These are phyloP conservation scores for Porphyrellus cyaneotinctus DNA, from an alignment of 768 basidiomycete genomes.

Conservation along the genomic window DNA sequence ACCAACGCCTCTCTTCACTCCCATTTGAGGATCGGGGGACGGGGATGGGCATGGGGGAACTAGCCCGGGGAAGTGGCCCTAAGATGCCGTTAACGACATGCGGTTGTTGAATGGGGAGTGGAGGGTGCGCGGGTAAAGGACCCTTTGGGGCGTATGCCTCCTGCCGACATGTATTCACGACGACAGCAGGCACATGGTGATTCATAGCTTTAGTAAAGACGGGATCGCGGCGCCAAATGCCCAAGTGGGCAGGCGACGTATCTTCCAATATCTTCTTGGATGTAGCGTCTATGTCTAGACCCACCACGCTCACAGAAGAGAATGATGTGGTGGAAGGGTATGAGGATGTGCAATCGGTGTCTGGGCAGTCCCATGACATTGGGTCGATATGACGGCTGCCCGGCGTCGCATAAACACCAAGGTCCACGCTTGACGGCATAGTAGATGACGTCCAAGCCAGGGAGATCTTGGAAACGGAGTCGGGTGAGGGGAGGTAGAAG, in stretches of 20 bases:
- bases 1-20: constrained; percentile 33
- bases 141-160: constrained; percentile 14
- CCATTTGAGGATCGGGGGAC: constrained; percentile 28
- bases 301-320: constrained; percentile 33
- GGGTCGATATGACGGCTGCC: constrained; percentile 52
- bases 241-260: constrained; percentile 29
- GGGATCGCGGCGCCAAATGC: constrained; percentile 31
- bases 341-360: constrained; percentile 45
- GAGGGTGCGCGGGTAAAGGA: constrained; percentile 8
- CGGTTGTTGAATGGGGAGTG: constrained; percentile 12
- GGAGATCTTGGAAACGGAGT: constrained; percentile 37
- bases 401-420: constrained; percentile 38
- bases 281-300: constrained; percentile 29
- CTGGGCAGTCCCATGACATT: constrained; percentile 43
- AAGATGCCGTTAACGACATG: constrained; percentile 9
- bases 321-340: constrained; percentile 44
- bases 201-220: constrained; percentile 25
- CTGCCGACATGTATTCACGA: constrained; percentile 27
- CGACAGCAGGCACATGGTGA: constrained; percentile 22
- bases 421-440: constrained; percentile 38
- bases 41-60: constrained; percentile 29
- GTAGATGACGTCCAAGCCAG: constrained; percentile 30
- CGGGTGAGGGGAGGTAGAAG: constrained; percentile 48
- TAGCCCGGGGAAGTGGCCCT: constrained; percentile 21
- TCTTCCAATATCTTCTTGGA: constrained; percentile 32